These are phyloP conservation scores for Pachysolen tannophilus DNA, from an alignment of 805 yeast species.

Conservation along the genomic window DNA sequence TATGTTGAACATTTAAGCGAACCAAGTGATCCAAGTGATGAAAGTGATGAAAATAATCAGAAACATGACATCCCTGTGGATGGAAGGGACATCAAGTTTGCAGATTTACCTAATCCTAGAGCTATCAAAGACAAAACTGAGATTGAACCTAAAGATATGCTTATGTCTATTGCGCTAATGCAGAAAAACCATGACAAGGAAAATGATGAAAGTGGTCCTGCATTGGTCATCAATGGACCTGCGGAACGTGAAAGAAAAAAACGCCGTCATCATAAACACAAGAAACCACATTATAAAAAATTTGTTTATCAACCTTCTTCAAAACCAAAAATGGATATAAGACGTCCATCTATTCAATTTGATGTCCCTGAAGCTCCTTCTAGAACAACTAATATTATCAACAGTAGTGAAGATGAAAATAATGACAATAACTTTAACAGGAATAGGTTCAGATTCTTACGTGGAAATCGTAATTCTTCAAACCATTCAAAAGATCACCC, in stretches of 20 bases:
- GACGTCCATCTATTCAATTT: slow-evolving; percentile 14
- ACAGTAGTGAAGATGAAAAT: slow-evolving; percentile 2
- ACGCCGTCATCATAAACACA: slow-evolving; percentile 4
- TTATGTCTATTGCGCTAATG: slow-evolving; percentile 74
- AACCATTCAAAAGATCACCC: no score
- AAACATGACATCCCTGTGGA: slow-evolving; percentile 4
- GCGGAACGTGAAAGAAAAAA: slow-evolving; percentile 48
- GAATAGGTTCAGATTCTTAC: slow-evolving; percentile 8
- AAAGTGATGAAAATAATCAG: slow-evolving; percentile 4
- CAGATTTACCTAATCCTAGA: slow-evolving; percentile 35
- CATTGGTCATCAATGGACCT: slow-evolving; percentile 71
- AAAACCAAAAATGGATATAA: slow-evolving; percentile 5
- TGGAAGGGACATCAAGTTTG: slow-evolving; percentile 44
- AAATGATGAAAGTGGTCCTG: slow-evolving; percentile 63
- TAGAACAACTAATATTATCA: no score
- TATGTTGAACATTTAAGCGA: slow-evolving; percentile 28
- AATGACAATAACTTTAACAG: slow-evolving; percentile 8
- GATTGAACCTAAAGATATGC: slow-evolving; percentile 77
- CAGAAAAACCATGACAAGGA: slow-evolving; percentile 36
- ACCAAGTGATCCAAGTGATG: slow-evolving; percentile 30
- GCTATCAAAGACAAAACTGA: slow-evolving; percentile 28
- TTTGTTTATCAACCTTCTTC: slow-evolving; percentile 4
- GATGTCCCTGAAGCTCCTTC: no score
- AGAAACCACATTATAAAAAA: slow-evolving; percentile 3
- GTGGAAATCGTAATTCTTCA: slow-evolving; percentile 13